Base-by-base conservation (phyloP, 192 early-diverging fungal genomes). In the Gaertneriomyces sp. region DNA sequence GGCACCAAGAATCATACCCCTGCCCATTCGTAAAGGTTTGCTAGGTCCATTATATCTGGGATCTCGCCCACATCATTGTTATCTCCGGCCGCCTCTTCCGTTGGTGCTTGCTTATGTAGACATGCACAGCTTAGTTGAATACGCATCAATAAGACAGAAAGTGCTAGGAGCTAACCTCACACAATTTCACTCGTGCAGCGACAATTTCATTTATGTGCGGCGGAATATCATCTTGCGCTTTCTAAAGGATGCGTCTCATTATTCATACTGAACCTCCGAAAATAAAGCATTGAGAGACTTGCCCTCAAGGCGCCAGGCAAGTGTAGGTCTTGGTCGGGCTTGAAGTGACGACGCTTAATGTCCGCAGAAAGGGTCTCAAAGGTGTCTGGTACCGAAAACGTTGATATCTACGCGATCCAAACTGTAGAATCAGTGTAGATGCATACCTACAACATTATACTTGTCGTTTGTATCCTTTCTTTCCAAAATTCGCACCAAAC, bases 1-100 rank as follows among this genome's bases (percentile, higher is more conserved):
- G 19, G 51, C n/a, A 6, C 17, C 3, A 63, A 19, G 42, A 0
- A 46, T 57, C 74, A 64, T 66, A 83, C 81, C 7, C 83, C 83
- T 33, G 81, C 84, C 84, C 83, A 84, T 69, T 86, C 82, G 74
- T 81, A 86, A 14, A 86, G 60, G 51, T 75, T 75, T 7, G 75
- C 61, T 0, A 81, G 66, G 43, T 85, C 80, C 76, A 86, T 70
- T 41, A 86, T 77, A 64, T 86, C 84, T 1, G 84, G 84, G 20
- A 86, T 78, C 62, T 85, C 83, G 44, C 79, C 82, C 2, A 51
- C 54, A 7, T 52, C 72, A 38, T 85, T 80, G n/a, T 70, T 76
- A 11, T 46, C 74, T 5, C 45, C 53, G 7, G 70, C 60, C 46
- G 76, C 75, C 41, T 80, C 79, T 11, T 63, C 25, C 10, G 59